These are phyloP conservation scores for Ustilago trichophora DNA, from an alignment of 1,284 basidiomycete species.

Conservation along the genomic window DNA sequence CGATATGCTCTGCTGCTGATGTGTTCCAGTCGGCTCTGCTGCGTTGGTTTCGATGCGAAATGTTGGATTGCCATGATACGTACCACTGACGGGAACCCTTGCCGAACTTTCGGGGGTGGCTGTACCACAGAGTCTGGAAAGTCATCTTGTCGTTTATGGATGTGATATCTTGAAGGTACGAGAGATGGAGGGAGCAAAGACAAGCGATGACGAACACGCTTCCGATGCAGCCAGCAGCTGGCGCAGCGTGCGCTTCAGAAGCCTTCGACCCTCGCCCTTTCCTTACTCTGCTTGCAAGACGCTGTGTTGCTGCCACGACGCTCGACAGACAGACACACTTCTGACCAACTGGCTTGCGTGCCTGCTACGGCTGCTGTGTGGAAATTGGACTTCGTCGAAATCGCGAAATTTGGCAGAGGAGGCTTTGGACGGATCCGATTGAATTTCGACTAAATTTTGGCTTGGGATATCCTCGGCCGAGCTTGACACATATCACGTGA, in stretches of 20 bases:
- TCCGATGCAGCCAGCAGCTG: slow-evolving; percentile 9
- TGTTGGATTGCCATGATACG: slow-evolving; percentile 18
- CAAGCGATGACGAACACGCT: slow-evolving; percentile 25
- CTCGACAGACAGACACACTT: too few species aligned
- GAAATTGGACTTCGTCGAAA: too few species aligned
- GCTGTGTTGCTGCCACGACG: too few species aligned
- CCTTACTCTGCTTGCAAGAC: too few species aligned
- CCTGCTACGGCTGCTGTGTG: too few species aligned
- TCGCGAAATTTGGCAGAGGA: too few species aligned
- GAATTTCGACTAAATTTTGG: not conserved
- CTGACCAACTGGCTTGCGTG: too few species aligned
- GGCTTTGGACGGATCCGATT: not conserved
- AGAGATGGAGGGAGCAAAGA: slow-evolving; percentile 35
- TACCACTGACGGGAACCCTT: slow-evolving; percentile 65
- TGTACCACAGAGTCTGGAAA: slow-evolving; percentile 64
- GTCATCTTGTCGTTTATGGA: slow-evolving; percentile 59
- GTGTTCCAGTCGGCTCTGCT: not conserved
- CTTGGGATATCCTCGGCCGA: slow-evolving; percentile 6
- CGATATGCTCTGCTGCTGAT: not conserved
- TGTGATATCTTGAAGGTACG: slow-evolving; percentile 40
- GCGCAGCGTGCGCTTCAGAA: not conserved
- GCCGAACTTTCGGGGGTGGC: slow-evolving; percentile 61
- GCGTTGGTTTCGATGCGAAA: not conserved
- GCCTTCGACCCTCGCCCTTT: too few species aligned
- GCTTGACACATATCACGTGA: not conserved